A percentile compares a stretch with the other conserved stretches of the same genome.
These are phyloP conservation scores for Rheum nobile DNA, from an alignment of 148 eudicot species.

Conservation along the genomic window DNA sequence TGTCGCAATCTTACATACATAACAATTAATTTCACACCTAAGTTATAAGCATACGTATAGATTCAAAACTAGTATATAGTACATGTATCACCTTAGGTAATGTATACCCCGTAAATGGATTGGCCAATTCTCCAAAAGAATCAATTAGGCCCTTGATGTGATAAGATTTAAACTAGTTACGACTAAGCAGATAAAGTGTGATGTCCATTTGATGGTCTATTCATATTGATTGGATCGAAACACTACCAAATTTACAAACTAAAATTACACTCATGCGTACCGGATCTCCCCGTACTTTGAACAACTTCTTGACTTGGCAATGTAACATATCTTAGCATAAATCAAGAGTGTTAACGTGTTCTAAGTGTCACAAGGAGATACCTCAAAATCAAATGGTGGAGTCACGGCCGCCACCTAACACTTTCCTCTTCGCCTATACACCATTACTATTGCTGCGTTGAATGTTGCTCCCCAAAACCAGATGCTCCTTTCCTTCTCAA, in stretches of 20 bases:
- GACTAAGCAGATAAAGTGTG: no score
- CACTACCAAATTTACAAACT: no score
- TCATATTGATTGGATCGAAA: no score
- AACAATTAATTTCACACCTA: neutral
- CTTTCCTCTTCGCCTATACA: neutral
- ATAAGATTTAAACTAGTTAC: constrained; percentile 26
- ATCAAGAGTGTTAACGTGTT: neutral
- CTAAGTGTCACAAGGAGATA: neutral
- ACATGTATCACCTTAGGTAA: no score
- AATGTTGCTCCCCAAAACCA: constrained; percentile 1
- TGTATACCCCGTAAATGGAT: constrained; percentile 29
- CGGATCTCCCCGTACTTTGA: no score
- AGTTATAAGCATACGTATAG: no score
- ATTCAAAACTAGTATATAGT: no score
- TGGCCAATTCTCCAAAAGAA: constrained; percentile 30
- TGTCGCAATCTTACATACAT: constrained; percentile 15
- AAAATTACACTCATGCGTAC: no score
- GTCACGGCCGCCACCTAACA: neutral
- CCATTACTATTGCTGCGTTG: neutral
- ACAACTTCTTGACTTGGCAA: no score
- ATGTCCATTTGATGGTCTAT: no score
- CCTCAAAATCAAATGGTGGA: neutral
- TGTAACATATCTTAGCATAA: neutral
- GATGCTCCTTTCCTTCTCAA: constrained; percentile 26
- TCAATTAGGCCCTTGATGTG: constrained; percentile 28